Base-by-base conservation (phyloP, 192 early-diverging fungal species). In the Coemansia sp. region DNA sequence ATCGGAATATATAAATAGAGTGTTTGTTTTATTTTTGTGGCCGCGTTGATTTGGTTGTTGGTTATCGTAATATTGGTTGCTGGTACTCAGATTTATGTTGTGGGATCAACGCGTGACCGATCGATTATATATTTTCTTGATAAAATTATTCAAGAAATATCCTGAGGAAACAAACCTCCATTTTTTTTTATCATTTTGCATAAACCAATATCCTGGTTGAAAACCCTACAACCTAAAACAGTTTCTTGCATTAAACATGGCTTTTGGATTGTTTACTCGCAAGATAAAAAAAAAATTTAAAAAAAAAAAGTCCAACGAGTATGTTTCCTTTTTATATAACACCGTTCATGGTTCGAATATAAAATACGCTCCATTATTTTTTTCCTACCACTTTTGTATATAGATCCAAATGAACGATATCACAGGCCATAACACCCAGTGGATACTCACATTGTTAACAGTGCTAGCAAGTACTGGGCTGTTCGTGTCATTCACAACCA, bases 331-430 rank as follows among this genome's bases (percentile, higher is more conserved):
- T 28, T 28, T 28, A 28, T 28, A 28, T 28, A 28, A 28, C 22
- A 28, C 22, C 22, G 22, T 53, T 53, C 5, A 12, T 1, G 51
- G 5, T 17, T 17, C 51, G 3, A 6, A 8, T 22, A 56, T 5
- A 56, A 56, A 56, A 22, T 22, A 28, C 7, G 18, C 28, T 14
- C 5, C 18, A 56, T 28, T 56, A 56, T 8, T 28, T 56, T 56
- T 56, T 11, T 56, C 5, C 5, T 28, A 15, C 28, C 35, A 9
- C 37, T 60, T 60, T 1, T 20, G 11, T 34, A 60, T 36, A 35
- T 5, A n/a, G 35, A 60, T 36, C 22, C 22, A 28, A 45, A 78
- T 78, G 76, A 78, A 78, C 20, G 52, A 67, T 51, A 18, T 73
- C 5, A 57, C 71, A 8, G 52, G 54, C 4, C 76, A 78, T 34